Evolutionary conservation across 1,139 yeast genomes (phyloP).

Genomic region (Sugiyamaella sp.): DNA sequence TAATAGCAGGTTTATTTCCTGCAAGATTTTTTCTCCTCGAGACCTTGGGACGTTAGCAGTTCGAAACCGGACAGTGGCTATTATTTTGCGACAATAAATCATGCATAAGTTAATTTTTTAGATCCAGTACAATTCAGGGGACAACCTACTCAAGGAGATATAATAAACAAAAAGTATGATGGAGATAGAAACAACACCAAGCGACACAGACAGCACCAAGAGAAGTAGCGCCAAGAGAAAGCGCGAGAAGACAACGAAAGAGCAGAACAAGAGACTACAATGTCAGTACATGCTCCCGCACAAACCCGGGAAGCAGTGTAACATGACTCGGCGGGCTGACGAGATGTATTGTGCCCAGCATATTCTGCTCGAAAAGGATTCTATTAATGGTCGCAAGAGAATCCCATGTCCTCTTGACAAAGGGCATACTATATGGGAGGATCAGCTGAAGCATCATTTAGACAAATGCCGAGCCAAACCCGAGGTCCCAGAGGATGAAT

Average conservation of each 20-base stretch:
- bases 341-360: constrained; percentile 68
- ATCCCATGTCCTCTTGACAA: constrained; percentile 80
- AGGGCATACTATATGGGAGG: constrained; percentile 70
- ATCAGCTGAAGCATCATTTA: constrained; percentile 59
- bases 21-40: constrained; percentile 6
- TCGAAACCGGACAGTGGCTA: too few relatives aligned
- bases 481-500: constrained; percentile 43
- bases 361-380: constrained; percentile 28
- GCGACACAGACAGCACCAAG: too few relatives aligned
- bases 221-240: constrained; percentile 7
- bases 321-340: constrained; percentile 58
- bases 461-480: constrained; percentile 59
- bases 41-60: background rate
- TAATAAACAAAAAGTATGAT: background rate
- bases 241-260: constrained; percentile 11
- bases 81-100: too few relatives aligned
- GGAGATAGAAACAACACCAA: background rate
- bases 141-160: too few relatives aligned
- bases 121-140: background rate
- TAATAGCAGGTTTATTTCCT: constrained; percentile 8
- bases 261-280: constrained; percentile 38
- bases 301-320: constrained; percentile 58
- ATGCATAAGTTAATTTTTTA: background rate
- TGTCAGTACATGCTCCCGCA: constrained; percentile 53
- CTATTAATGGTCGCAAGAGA: constrained; percentile 46